These are phyloP conservation scores for Lachancea quebecensis DNA, from an alignment of 805 yeast genomes.

Conservation along the genomic window DNA sequence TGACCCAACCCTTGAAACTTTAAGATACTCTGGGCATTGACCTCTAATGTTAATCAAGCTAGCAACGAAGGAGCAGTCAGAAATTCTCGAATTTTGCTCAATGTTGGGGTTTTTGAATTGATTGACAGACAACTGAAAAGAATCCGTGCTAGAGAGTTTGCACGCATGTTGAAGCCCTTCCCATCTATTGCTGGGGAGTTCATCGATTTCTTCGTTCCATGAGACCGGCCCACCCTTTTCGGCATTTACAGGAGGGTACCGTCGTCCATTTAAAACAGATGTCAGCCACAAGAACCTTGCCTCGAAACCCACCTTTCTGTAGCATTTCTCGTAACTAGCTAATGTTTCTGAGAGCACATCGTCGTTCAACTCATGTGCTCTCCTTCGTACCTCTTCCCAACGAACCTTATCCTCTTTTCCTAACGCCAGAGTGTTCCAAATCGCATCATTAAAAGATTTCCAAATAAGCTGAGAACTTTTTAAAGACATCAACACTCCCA, in stretches of 20 bases:
- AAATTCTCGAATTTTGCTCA: constrained; percentile 22
- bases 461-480: not conserved
- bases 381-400: not conserved
- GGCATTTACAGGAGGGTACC: constrained; percentile 25
- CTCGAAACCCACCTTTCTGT: constrained; percentile 2
- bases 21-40: constrained; percentile 13
- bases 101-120: constrained; percentile 2
- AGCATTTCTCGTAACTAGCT: not conserved
- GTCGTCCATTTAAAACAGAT: constrained; percentile 12
- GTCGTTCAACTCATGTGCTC: not conserved
- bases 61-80: constrained; percentile 74
- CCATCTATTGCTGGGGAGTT: not conserved
- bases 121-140: not conserved
- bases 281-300: constrained; percentile 23
- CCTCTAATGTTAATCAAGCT: constrained; percentile 48
- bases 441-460: not conserved
- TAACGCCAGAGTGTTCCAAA: not conserved
- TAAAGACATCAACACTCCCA: not conserved
- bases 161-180: not conserved
- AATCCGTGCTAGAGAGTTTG: no score
- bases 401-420: not conserved
- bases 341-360: not conserved
- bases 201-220: constrained; percentile 13
- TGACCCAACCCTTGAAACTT: constrained; percentile 10
- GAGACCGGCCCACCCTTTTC: constrained; percentile 16